A percentile compares a stretch with the other conserved stretches of the same genome.
Evolutionary conservation across 257 asterid genomes (phyloP).

Genomic region (Gynochthodes officinalis): DNA sequence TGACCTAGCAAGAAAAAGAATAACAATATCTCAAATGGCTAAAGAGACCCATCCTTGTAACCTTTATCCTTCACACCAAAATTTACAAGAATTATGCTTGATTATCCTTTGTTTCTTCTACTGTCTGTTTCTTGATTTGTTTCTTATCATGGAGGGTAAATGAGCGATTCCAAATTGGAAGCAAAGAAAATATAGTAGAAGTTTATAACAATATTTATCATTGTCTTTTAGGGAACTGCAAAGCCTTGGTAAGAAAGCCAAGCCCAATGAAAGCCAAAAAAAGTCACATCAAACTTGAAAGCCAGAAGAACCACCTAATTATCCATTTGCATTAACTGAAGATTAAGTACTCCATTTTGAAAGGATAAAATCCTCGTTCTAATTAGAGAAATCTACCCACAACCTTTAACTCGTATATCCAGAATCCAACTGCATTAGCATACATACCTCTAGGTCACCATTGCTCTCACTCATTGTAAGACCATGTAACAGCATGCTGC

Average conservation of each 20-base stretch:
- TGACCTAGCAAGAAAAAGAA: not conserved
- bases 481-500: constrained; percentile 96
- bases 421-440: not conserved
- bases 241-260: not conserved
- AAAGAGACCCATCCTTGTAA: not conserved
- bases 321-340: not conserved
- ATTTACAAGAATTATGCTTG: not conserved
- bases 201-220: not conserved
- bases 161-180: not conserved
- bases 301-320: not conserved
- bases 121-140: not conserved
- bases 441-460: constrained; percentile 89
- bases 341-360: not conserved
- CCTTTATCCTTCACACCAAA: constrained; percentile 2
- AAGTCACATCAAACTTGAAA: not conserved
- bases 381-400: not conserved
- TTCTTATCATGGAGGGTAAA: not conserved
- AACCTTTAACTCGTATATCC: not conserved
- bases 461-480: constrained; percentile 70
- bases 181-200: not conserved
- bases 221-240: not conserved
- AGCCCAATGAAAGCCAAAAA: not conserved
- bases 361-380: not conserved
- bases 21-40: not conserved
- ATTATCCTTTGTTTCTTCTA: not conserved